Evolutionary conservation across 2,329 filamentous ascomycete species (phyloP).

Genomic region (Penicillium janthinellum): DNA sequence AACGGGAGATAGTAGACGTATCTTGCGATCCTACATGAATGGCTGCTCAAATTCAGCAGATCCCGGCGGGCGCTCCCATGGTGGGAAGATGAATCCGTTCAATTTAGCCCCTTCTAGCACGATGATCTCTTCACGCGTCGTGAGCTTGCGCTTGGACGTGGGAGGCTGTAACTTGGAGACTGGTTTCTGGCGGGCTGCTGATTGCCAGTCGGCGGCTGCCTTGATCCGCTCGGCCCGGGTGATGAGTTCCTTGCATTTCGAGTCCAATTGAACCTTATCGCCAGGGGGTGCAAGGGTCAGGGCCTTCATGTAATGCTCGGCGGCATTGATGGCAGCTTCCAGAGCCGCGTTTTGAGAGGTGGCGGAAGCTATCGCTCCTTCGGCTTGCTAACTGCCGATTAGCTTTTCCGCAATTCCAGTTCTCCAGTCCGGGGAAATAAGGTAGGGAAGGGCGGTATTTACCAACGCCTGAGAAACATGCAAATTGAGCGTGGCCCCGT

Average conservation of each 20-base stretch:
- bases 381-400: slow-evolving; percentile 52
- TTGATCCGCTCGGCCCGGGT: slow-evolving; percentile 77
- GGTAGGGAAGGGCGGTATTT: slow-evolving; percentile 1
- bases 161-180: slow-evolving; percentile 48
- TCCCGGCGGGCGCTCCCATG: slow-evolving; percentile 70
- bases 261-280: slow-evolving; percentile 68
- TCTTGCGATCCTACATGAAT: slow-evolving; percentile 59
- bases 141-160: slow-evolving; percentile 60
- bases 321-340: slow-evolving; percentile 72
- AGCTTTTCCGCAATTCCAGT: slow-evolving; percentile 17
- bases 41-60: slow-evolving; percentile 63
- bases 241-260: slow-evolving; percentile 71
- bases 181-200: slow-evolving; percentile 28
- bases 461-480: slow-evolving; percentile 38
- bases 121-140: slow-evolving; percentile 74
- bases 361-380: slow-evolving; percentile 54
- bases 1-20: neutral
- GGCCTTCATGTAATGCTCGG: slow-evolving; percentile 80
- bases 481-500: slow-evolving; percentile 28
- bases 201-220: slow-evolving; percentile 34
- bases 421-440: neutral
- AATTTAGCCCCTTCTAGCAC: slow-evolving; percentile 75
- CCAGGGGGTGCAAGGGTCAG: slow-evolving; percentile 60
- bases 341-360: slow-evolving; percentile 66
- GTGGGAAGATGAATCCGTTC: slow-evolving; percentile 80